These are phyloP conservation scores for Neurospora crassa DNA, from an alignment of 2,329 filamentous ascomycete genomes.

Conservation along the genomic window DNA sequence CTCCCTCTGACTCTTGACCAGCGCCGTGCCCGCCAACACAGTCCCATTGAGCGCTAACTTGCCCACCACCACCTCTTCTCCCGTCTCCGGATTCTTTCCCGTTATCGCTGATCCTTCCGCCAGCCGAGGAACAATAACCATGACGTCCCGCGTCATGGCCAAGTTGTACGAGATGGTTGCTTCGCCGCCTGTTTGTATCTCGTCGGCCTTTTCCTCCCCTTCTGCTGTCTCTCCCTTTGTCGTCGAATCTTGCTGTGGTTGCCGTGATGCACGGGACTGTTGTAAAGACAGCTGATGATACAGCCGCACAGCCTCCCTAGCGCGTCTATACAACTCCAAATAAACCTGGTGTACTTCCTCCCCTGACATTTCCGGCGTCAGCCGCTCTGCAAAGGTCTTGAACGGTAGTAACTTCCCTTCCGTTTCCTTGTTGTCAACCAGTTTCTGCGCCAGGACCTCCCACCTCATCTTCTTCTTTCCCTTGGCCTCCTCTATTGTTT, in stretches of 20 bases:
- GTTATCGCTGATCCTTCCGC: slow-evolving; percentile 27
- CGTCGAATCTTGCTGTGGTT: neutral
- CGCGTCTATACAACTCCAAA: slow-evolving; percentile 36
- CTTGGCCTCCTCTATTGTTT: too few relatives aligned
- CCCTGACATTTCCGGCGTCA: slow-evolving; percentile 5
- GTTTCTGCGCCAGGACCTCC: slow-evolving; percentile 36
- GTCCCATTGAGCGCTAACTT: slow-evolving; percentile 49
- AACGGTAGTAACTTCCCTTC: slow-evolving; percentile 33
- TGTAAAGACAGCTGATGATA: slow-evolving; percentile 12
- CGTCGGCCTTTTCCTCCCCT: slow-evolving; percentile 1
- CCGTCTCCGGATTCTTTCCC: too few relatives aligned
- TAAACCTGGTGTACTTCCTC: slow-evolving; percentile 34
- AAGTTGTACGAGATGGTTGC: slow-evolving; percentile 55
- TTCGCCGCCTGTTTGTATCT: slow-evolving; percentile 26
- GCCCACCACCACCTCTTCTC: slow-evolving; percentile 26
- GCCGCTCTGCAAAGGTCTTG: slow-evolving; percentile 29
- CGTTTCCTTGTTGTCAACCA: slow-evolving; percentile 14
- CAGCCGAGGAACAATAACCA: slow-evolving; percentile 46
- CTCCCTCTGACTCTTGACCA: slow-evolving; percentile 50
- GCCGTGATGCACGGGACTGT: too few relatives aligned
- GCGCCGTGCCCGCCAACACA: slow-evolving; percentile 51
- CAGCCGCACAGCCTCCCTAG: slow-evolving; percentile 28
- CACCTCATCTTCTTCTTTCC: slow-evolving; percentile 26
- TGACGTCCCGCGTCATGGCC: slow-evolving; percentile 42
- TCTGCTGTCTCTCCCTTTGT: slow-evolving; percentile 3